Percentiles rank a stretch among this genome's conserved stretches.
Conservation (phyloP, 2,329 filamentous ascomycete genomes). For the Colletotrichum sidae region DNA sequence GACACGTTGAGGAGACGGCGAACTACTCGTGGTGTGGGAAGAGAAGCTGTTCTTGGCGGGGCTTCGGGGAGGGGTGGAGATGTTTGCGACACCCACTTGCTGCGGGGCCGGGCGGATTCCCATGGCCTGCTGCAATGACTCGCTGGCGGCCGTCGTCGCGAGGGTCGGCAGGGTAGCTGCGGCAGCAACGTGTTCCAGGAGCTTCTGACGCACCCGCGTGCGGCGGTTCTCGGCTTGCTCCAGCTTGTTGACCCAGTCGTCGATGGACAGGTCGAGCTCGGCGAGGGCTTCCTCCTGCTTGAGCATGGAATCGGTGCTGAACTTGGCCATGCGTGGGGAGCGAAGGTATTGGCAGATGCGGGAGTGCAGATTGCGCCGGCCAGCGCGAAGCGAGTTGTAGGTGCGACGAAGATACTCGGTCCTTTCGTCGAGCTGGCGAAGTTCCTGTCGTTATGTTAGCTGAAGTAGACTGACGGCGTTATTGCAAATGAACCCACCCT, state of each 20-base stretch:
- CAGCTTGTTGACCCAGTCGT: conserved; percentile 84
- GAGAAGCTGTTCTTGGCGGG: conserved; percentile 60
- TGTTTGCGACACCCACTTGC: conserved; percentile 50
- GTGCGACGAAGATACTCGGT: conserved; percentile 83
- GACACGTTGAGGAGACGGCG: conserved; percentile 63
- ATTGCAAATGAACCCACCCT: conserved; percentile 56
- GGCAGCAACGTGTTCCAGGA: conserved; percentile 84
- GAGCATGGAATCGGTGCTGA: conserved; percentile 79
- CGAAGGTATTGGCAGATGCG: conserved; percentile 83
- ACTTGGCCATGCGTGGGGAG: conserved; percentile 75
- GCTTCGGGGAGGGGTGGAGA: conserved; percentile 69
- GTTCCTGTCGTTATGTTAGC: conserved; percentile 64
- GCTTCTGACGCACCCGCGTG: conserved; percentile 80
- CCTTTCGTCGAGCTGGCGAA: conserved; percentile 80
- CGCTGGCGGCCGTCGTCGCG: conserved; percentile 47
- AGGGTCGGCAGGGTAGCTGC: conserved; percentile 65
- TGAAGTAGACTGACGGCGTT: neutral
- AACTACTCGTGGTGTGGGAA: conserved; percentile 50
- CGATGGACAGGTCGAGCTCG: conserved; percentile 81
- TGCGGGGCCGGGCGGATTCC: conserved; percentile 46
- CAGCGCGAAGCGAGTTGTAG: conserved; percentile 79
- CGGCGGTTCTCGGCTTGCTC: conserved; percentile 83
- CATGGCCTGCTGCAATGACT: conserved; percentile 56
- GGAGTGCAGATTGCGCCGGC: conserved; percentile 79
- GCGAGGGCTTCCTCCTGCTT: conserved; percentile 84